Base-by-base conservation (phyloP, 352 stramenopile genomes). In the Globisporangium nodosum region DNA sequence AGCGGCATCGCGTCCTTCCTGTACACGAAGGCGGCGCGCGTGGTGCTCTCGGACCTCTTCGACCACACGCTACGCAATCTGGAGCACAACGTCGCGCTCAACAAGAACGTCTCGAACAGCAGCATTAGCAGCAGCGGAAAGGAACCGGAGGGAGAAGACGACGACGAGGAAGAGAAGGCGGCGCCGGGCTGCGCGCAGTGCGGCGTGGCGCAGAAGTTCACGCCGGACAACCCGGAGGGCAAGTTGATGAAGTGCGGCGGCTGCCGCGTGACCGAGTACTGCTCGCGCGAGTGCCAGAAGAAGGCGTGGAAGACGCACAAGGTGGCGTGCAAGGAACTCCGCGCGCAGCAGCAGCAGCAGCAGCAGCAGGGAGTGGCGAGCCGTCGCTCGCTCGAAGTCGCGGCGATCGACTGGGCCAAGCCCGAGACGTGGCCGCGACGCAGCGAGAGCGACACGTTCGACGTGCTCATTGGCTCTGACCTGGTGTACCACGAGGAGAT, bases 261-360 rank as follows among this genome's bases (percentile, higher is more conserved):
- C 9, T 96, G 86, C 65, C 77, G 74, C 49, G 69, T 63, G 12
- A 73, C 79, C n/a, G 70, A 72, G n/a, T 96, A 94, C 66, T 96
- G 87, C 71, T 90, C 78, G 16, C 84, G 83, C 20, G 81, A 82
- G 52, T 94, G 84, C 49, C 87, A 96, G 65, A 92, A 92, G 69
- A 86, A 87, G 49, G 85, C 83, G 5, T 96, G 85, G 85, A 94
- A 89, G 54, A 67, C 70, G 27, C 87, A 96, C 75, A 94, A 95
- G 62, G n/a, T 56, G 0, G 76, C 87, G 43, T 96, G 87, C 68
- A 91, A 92, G 58, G 58, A 68, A 35, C 75, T 88, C n/a, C 82
- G 76, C 30, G 56, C 66, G 43, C 43, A 46, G 0, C 65, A 80
- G 16, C 61, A 56, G 20, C 66, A 56, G 20, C 66, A 69, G 35